Evolutionary conservation across 495 filamentous ascomycete species (phyloP).

Genomic region (Bathelium albidoporum): DNA sequence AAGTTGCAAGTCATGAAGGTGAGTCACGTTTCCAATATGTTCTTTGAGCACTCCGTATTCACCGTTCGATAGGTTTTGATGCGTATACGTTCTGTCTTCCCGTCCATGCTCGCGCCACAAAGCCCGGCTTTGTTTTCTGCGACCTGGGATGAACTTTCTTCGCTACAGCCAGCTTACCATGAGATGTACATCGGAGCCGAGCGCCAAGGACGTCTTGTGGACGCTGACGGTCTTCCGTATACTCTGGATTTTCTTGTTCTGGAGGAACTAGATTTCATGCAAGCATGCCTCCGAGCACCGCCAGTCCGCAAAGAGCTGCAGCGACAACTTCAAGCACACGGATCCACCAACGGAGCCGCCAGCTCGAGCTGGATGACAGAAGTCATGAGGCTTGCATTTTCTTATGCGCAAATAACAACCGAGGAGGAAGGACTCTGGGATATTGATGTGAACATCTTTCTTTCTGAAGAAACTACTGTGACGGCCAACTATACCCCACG

Average conservation of each 20-base stretch:
- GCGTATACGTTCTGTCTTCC: slow-evolving; percentile 78
- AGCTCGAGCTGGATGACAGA: slow-evolving; percentile 61
- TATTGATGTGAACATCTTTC: slow-evolving; percentile 86
- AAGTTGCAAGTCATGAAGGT: slow-evolving; percentile 84
- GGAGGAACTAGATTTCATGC: slow-evolving; percentile 89
- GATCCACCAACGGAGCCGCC: slow-evolving; percentile 45
- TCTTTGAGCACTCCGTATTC: neutral
- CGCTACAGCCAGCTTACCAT: slow-evolving; percentile 59
- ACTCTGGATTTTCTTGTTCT: slow-evolving; percentile 88
- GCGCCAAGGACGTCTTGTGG: slow-evolving; percentile 76
- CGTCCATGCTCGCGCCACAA: slow-evolving; percentile 66
- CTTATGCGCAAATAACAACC: slow-evolving; percentile 81
- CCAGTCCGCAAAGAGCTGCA: slow-evolving; percentile 79
- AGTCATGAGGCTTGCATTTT: slow-evolving; percentile 68
- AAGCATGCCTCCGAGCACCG: slow-evolving; percentile 69
- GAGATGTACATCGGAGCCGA: slow-evolving; percentile 76
- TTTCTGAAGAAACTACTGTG: slow-evolving; percentile 88
- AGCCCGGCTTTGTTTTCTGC: slow-evolving; percentile 69
- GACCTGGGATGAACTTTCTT: slow-evolving; percentile 75
- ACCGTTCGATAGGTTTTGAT: slow-evolving; percentile 57
- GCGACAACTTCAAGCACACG: slow-evolving; percentile 50
- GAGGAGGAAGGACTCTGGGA: slow-evolving; percentile 96
- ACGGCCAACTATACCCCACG: slow-evolving; percentile 95
- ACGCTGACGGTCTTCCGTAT: slow-evolving; percentile 84
- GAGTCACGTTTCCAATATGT: slow-evolving; percentile 5